A percentile compares a stretch with the other conserved stretches of the same genome.
Conservation (phyloP, 192 early-diverging fungal species). For the Dimargaris cristalligena region DNA sequence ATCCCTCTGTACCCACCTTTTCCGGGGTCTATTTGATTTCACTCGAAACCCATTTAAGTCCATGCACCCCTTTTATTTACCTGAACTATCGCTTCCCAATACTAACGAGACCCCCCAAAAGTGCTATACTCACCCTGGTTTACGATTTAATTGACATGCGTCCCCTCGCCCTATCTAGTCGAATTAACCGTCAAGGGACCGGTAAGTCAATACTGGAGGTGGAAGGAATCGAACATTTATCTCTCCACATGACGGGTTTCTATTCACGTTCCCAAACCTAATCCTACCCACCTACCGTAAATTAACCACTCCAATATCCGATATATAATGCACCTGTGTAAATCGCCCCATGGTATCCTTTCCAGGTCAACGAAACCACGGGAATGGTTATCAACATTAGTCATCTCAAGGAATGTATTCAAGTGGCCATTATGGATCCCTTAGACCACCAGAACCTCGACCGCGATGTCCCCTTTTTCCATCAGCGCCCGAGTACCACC, state of each 20-base stretch:
- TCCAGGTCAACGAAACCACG: conserved; percentile 53
- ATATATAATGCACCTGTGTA: not conserved
- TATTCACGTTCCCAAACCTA: not conserved
- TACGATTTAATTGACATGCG: not conserved
- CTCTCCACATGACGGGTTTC: too few species aligned
- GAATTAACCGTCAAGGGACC: conserved; percentile 38
- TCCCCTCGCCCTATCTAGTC: not conserved
- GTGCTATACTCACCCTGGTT: not conserved
- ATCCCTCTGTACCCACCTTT: not conserved
- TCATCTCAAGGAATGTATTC: conserved; percentile 64
- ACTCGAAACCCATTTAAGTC: not conserved
- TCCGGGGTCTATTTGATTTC: not conserved
- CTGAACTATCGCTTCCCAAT: not conserved
- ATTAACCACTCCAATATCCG: not conserved
- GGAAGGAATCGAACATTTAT: not conserved
- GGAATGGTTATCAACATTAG: conserved; percentile 81
- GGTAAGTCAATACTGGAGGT: conserved; percentile 19
- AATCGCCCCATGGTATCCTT: too few species aligned
- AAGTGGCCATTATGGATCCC: conserved; percentile 48
- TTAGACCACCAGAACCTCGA: conserved; percentile 85
- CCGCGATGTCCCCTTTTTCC: conserved; percentile 63
- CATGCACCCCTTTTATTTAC: not conserved
- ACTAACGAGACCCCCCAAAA: not conserved
- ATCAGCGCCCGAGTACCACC: conserved; percentile 47
- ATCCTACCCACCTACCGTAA: not conserved